phyloP scores from a whole-genome alignment of 805 yeast species.

The Hanseniaspora pseudoguilliermondii region DNA sequence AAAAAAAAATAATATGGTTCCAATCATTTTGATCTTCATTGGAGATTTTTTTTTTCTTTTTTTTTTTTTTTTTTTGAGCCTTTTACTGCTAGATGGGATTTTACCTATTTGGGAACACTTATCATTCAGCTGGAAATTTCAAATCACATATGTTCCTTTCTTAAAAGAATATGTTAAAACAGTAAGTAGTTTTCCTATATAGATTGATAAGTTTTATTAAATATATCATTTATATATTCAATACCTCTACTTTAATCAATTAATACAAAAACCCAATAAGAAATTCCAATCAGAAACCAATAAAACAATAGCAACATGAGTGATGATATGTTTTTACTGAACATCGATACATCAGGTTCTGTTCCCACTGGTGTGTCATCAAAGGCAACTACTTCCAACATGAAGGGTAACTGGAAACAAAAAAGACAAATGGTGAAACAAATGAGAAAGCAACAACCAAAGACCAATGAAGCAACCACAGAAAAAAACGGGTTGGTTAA shows the following conservation, averaged over 20 bases:
- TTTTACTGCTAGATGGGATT: too few relatives aligned
- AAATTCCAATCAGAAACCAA: background rate
- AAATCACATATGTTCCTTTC: too few relatives aligned
- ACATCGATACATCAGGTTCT: conserved; percentile 44
- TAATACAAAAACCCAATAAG: background rate
- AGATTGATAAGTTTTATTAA: too few relatives aligned
- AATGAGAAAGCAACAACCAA: conserved; percentile 34
- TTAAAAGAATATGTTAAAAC: too few relatives aligned
- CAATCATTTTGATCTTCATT: too few relatives aligned
- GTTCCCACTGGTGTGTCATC: conserved; percentile 17
- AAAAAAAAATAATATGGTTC: background rate
- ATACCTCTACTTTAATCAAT: background rate
- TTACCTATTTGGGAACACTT: too few relatives aligned
- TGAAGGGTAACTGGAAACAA: conserved; percentile 76
- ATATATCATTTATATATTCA: too few relatives aligned
- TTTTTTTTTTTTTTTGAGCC: too few relatives aligned
- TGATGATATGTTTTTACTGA: conserved; percentile 42
- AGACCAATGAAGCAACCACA: background rate
- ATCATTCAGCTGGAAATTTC: too few relatives aligned
- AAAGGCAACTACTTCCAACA: conserved; percentile 31
- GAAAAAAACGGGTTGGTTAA: conserved; percentile 5
- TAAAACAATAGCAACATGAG: conserved; percentile 16
- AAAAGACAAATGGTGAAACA: conserved; percentile 45
- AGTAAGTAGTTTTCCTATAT: too few relatives aligned
- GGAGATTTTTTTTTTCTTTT: too few relatives aligned